phyloP scores from a whole-genome alignment of 139 green algal genomes.

The Nannochloris sp. region DNA sequence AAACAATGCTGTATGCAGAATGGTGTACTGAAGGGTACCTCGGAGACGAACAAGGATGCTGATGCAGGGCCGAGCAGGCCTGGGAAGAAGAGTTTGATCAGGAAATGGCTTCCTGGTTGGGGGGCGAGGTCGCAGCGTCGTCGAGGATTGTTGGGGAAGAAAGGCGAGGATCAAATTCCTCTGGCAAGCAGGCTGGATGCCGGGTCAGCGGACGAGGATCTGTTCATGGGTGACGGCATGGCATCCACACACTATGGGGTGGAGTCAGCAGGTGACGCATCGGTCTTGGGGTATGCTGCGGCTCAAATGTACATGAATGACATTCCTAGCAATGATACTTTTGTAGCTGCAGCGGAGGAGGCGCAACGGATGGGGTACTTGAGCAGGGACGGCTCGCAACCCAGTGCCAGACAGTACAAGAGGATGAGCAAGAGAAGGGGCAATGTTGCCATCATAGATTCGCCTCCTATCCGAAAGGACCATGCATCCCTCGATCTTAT shows the following conservation, averaged over 20 bases:
- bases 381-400: too few relatives aligned
- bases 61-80: neutral
- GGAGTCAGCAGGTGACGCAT: neutral
- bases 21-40: too few relatives aligned
- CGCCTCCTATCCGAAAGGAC: constrained; percentile 6
- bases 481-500: constrained; percentile 60
- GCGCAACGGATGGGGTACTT: too few relatives aligned
- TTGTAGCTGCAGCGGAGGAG: neutral
- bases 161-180: neutral
- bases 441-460: neutral
- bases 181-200: neutral
- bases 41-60: neutral
- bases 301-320: neutral
- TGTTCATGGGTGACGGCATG: too few relatives aligned
- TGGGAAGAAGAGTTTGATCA: neutral
- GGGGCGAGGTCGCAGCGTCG: neutral
- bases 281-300: neutral
- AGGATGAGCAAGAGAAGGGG: too few relatives aligned
- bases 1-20: too few relatives aligned
- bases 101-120: constrained; percentile 1
- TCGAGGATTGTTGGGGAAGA: neutral
- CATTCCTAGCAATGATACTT: neutral
- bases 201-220: too few relatives aligned
- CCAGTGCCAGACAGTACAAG: too few relatives aligned
- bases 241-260: too few relatives aligned